A percentile compares a stretch with the other conserved stretches of the same genome.
phyloP scores from a whole-genome alignment of 1,284 basidiomycete genomes.

The Agroathelia rolfsii region DNA sequence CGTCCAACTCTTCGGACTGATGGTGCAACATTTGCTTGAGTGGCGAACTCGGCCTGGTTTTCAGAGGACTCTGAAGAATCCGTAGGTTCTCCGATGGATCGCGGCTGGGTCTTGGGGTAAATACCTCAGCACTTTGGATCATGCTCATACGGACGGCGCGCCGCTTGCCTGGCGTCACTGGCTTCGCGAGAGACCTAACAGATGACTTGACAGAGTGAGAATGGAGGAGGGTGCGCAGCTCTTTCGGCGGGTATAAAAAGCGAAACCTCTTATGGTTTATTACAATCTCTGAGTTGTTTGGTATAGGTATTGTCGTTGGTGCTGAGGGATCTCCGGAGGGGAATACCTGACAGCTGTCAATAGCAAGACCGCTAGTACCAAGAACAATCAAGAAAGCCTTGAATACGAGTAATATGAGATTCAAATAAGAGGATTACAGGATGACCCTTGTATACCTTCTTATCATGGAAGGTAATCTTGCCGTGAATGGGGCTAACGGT shows the following conservation, averaged over 20 bases:
- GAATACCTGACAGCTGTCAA: slow-evolving; percentile 54
- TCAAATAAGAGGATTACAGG: slow-evolving; percentile 10
- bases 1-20: slow-evolving; percentile 20
- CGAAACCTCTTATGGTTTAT: slow-evolving; percentile 58
- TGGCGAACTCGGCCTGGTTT: slow-evolving; percentile 18
- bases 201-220: slow-evolving; percentile 3
- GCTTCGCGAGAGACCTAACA: slow-evolving; percentile 11
- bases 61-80: slow-evolving; percentile 49
- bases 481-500: slow-evolving; percentile 53
- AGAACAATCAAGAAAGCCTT: slow-evolving; percentile 61
- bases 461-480: slow-evolving; percentile 54
- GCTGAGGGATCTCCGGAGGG: slow-evolving; percentile 26
- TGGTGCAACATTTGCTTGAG: slow-evolving; percentile 23
- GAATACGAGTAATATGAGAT: slow-evolving; percentile 3
- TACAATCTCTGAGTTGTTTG: slow-evolving; percentile 55
- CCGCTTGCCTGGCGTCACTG: slow-evolving; percentile 22
- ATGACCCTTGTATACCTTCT: too few relatives aligned
- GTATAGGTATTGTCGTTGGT: slow-evolving; percentile 47
- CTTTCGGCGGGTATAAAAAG: slow-evolving; percentile 65
- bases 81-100: slow-evolving; percentile 53
- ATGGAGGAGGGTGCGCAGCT: slow-evolving; percentile 42
- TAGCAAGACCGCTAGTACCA: slow-evolving; percentile 42
- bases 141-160: slow-evolving; percentile 57
- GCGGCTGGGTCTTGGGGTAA: slow-evolving; percentile 49
- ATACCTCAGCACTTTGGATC: slow-evolving; percentile 64